Evolutionary conservation across 2,329 filamentous ascomycete species (phyloP).

Genomic region (Fusarium azukiicola): DNA sequence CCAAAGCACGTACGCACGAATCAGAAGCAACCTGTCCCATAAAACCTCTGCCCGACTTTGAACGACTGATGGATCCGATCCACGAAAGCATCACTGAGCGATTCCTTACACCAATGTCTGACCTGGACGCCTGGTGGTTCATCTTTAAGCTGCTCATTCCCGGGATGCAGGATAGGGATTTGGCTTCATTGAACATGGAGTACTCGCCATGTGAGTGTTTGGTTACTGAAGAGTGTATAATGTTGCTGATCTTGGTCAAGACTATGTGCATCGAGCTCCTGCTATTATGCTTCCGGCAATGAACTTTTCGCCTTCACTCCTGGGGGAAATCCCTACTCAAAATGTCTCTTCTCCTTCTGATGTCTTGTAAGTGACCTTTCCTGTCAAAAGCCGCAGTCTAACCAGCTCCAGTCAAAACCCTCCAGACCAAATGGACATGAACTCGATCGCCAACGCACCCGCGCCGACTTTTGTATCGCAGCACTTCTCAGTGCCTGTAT

Average conservation of each 20-base stretch:
- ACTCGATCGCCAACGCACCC: background rate
- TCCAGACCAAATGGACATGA: background rate
- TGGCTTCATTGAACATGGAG: background rate
- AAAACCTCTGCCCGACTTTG: conserved; percentile 1
- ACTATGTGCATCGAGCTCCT: conserved; percentile 11
- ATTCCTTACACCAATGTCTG: background rate
- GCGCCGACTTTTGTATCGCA: conserved; percentile 9
- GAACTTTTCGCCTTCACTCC: conserved; percentile 1
- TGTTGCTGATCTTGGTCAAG: background rate
- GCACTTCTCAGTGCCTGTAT: conserved; percentile 5
- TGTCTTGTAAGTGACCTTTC: background rate
- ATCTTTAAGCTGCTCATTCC: conserved; percentile 19
- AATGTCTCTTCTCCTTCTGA: background rate
- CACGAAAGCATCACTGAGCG: background rate
- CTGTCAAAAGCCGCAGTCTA: background rate
- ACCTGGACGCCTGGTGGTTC: conserved; percentile 12
- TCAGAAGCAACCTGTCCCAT: background rate
- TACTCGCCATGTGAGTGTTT: conserved; percentile 5
- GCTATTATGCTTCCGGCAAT: conserved; percentile 15
- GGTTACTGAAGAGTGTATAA: background rate
- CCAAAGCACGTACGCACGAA: background rate
- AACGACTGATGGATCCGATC: background rate
- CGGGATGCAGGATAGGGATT: background rate
- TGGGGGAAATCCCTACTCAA: background rate
- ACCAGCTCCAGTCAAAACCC: background rate